Base-by-base conservation (phyloP, 306 rosid species). In the Vigna mungo region DNA sequence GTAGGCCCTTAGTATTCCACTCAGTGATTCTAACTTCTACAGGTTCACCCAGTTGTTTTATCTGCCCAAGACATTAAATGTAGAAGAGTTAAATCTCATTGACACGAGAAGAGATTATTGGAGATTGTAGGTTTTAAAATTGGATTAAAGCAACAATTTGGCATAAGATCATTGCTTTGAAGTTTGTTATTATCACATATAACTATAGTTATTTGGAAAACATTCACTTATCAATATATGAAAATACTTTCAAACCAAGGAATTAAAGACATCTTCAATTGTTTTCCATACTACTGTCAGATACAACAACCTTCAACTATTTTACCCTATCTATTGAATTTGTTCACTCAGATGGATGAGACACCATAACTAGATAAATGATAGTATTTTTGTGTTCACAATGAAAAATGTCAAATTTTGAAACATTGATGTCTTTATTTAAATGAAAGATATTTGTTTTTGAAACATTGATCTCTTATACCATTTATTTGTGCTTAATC, bases 1-100 rank as follows among this genome's bases (percentile, higher is more conserved):
- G 90, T 76, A 93, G 91, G 43, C 97, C 97, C 18, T 96, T 93
- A 0, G 94, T 85, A 72, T 93, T 93, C 97, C 97, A 93, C 82
- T 90, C 92, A 53, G 90, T 87, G 81, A 93, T 89, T 84, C 70
- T 89, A 78, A 93, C 90, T 82, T 85, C 80, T 49, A 89, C 79
- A 32, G 96, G 96, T 77, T 93, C 97, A 68, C 83, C 79, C 9
- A 86, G 88, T 71, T 81, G 89, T 66, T 90, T 86, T 78, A 92
- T 83, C 97, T 92, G 96, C 61, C 41, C 43, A 83, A 17, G 17
- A 78, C 49, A 81, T 70, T 62, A 63, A 68, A 77, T 21, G 65
- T 59, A 60, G 46, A 82, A 75, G 15, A 73, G 53, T 55, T 47
- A 47, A 63, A 58, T 75, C 56, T 55, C 73, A 52, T 17, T 55